These are phyloP conservation scores for Pleurotus cornucopiae DNA, from an alignment of 768 basidiomycete genomes.

Conservation along the genomic window DNA sequence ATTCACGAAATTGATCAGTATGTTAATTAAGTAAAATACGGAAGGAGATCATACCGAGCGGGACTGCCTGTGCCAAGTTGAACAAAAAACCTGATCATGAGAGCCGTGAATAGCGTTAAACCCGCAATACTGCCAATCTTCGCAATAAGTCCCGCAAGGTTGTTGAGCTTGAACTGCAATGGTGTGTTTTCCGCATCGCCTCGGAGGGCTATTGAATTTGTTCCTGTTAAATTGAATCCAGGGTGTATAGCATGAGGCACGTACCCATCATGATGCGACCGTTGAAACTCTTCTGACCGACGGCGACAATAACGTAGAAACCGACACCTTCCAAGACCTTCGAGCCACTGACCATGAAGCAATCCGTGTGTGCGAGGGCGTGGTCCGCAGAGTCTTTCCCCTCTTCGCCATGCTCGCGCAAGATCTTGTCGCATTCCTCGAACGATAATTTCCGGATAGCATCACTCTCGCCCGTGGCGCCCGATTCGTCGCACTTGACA, in stretches of 20 bases:
- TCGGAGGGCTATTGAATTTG: constrained; percentile 59
- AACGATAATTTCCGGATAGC: constrained; percentile 86
- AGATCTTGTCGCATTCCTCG: constrained; percentile 48
- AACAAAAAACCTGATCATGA: constrained; percentile 95
- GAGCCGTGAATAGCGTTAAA: constrained; percentile 69
- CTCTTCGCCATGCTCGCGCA: constrained; percentile 27
- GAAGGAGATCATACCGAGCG: constrained; percentile 32
- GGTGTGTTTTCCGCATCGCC: constrained; percentile 88
- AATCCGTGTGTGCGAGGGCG: constrained; percentile 65
- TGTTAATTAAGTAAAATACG: not conserved
- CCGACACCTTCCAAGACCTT: constrained; percentile 96
- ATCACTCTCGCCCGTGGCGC: constrained; percentile 95
- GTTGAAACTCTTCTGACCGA: constrained; percentile 91
- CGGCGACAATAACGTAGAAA: constrained; percentile 86
- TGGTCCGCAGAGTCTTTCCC: not conserved
- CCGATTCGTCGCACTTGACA: constrained; percentile 93
- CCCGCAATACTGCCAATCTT: constrained; percentile 85
- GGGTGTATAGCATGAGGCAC: constrained; percentile 22
- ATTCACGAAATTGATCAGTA: too few relatives aligned
- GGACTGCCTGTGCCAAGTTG: constrained; percentile 67
- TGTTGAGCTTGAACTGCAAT: constrained; percentile 88
- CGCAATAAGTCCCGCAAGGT: constrained; percentile 92
- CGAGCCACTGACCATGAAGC: constrained; percentile 86
- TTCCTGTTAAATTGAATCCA: not conserved
- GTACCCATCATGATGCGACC: constrained; percentile 97